Base-by-base conservation (phyloP, 805 yeast species). In the Starmerella kuoi region DNA sequence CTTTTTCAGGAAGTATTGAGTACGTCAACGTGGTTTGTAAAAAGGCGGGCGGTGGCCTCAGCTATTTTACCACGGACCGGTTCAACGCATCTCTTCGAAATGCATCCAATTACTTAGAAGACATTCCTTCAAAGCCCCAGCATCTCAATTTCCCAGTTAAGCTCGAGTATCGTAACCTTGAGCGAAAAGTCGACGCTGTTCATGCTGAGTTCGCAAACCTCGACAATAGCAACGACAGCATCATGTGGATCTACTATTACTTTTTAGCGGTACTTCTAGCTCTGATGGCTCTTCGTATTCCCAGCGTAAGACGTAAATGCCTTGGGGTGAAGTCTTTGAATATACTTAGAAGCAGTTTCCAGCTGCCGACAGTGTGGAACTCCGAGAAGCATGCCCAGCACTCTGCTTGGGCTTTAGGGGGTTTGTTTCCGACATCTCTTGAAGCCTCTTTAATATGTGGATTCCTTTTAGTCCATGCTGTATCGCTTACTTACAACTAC, bases 151-250 rank as follows among this genome's bases (percentile, higher is more conserved):
- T 2, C 5, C 49, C 49, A 2, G 38, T 43, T 3, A 4, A 5
- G 9, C 40, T 46, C 7, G 38, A 43, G 2, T 25, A 26, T 3
- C 12, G 12, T 31, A 7, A 24, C 12, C 23, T 44, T 5, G 22
- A n/a, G 3, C 28, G 33, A 2, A 27, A 11, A 1, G 31, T 43
- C 3, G 19, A 38, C 3, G 49, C 38, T 3, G 49, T 42, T 2
- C 47, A 30, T 14, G 42, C 49, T 3, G 49, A 42, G 31, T 46
- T 46, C 26, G 25, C 32, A 14, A 46, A 46, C 21, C 34, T 46
- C 5, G 49, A 46, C 17, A 19, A 33, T 15, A 40, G 47, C 30
- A 46, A 46, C 24, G 42, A 40, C 31, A 37, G 40, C 12, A 42
- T 37, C 5, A 14, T 33, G 23, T 43, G 47, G 45, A 15, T 46